Evolutionary conservation across 345 rosid species (phyloP), one percentile per base, ranked within the genome.

Genomic region (Dimocarpus longan): DNA sequence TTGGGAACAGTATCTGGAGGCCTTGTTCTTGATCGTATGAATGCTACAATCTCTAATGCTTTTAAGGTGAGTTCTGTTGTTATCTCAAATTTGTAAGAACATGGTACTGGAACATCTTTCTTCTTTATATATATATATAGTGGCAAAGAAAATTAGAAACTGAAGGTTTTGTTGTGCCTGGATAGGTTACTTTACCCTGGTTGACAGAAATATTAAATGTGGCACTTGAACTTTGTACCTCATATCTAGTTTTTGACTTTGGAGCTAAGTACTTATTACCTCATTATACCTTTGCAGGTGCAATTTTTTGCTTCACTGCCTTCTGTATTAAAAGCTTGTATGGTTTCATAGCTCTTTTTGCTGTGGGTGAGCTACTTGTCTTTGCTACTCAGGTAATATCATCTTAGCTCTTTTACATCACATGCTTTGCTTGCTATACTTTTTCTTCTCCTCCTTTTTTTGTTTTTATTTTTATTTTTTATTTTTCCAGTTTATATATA

Each of bases 1-100:
- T 11, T 94, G 26, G 99, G 99, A 73, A 94, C 98, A 44, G 54
- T 96, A 79, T 86, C 93, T 0, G 99, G 99, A 16, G 97, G 98
- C 71, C 79, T 81, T 63, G 60, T 91, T 70, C 95, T 96, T 50
- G 99, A 96, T 84, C 81, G 72, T 79, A 86, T 96, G 74, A 85
- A 63, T 73, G 84, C 97, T 50, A 94, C 98, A 19, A 91, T 96
- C 71, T 68, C 90, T 8, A 93, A 96, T 90, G 97, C 99, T 69
- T 96, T 96, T 78, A 96, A 93, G 94, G 99, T 92, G 80, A 71
- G 72, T 85, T 78, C 28, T 75, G 66, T 59, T 64, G 46, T 52
- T 28, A 26, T 69, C 65, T 10, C 18, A 57, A 56, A 18, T 44
- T 54, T 24, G 32, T 21, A 28, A 65, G 5, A 50, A 15, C 39